A percentile compares a stretch with the other conserved stretches of the same genome.
Conservation (phyloP, 1,284 basidiomycete genomes). For the Moniliophthora roreri region DNA sequence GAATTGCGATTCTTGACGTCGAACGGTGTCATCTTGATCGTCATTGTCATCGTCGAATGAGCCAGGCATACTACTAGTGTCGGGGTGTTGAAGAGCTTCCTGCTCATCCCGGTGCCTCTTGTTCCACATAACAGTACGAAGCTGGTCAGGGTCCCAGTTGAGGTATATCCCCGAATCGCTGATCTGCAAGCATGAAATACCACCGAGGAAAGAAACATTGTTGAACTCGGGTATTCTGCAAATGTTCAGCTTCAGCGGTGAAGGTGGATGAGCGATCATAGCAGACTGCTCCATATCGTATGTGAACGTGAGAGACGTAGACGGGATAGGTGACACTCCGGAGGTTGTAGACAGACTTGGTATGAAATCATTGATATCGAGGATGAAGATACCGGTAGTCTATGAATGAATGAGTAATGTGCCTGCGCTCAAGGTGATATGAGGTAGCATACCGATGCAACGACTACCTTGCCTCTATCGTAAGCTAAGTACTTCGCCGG, state of each 20-base stretch:
- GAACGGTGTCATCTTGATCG: background rate
- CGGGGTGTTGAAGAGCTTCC: too few relatives aligned
- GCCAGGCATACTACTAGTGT: background rate
- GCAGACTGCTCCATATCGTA: too few relatives aligned
- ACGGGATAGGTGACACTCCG: too few relatives aligned
- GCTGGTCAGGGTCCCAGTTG: conserved; percentile 39
- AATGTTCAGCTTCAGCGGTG: too few relatives aligned
- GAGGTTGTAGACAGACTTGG: too few relatives aligned
- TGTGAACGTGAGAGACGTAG: too few relatives aligned
- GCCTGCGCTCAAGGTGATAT: background rate
- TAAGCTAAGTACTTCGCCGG: conserved; percentile 52
- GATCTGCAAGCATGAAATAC: conserved; percentile 57
- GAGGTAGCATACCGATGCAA: conserved; percentile 45
- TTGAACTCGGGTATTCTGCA: conserved; percentile 40
- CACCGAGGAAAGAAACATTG: conserved; percentile 29
- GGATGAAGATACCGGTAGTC: conserved; percentile 48
- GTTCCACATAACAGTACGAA: background rate
- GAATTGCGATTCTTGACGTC: background rate
- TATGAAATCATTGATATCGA: too few relatives aligned
- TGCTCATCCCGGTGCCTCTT: too few relatives aligned
- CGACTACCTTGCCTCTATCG: conserved; percentile 46
- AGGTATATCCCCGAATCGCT: conserved; percentile 51
- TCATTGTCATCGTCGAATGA: background rate
- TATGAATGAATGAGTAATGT: conserved; percentile 21
- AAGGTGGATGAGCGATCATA: too few relatives aligned